phyloP scores from a whole-genome alignment of 305 asterid genomes.

The Petunia hybrid region DNA sequence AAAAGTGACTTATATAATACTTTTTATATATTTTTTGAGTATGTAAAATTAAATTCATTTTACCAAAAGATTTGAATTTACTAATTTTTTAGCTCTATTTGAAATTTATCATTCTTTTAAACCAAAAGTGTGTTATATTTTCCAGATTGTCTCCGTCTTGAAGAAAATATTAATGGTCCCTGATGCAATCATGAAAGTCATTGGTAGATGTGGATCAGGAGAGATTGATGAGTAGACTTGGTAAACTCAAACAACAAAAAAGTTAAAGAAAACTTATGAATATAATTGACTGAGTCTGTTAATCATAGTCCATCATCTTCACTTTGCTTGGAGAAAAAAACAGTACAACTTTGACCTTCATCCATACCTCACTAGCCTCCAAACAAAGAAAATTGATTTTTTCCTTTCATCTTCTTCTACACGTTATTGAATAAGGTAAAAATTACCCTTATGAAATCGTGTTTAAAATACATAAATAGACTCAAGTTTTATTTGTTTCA shows the following conservation, averaged over 20 bases:
- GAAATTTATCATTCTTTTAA: not conserved
- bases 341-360: not conserved
- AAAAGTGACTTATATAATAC: too few relatives aligned
- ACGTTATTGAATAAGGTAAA: not conserved
- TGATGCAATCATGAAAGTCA: conserved; percentile 50
- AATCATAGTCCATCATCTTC: not conserved
- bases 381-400: not conserved
- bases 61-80: not conserved
- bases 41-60: too few relatives aligned
- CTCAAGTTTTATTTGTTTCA: not conserved
- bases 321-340: not conserved
- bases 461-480: not conserved
- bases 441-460: not conserved
- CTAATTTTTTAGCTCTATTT: not conserved
- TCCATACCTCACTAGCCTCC: conserved; percentile 28
- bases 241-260: conserved; percentile 37
- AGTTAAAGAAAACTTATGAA: not conserved
- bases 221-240: conserved; percentile 51
- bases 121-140: conserved; percentile 1
- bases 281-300: not conserved
- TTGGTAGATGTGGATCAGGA: conserved; percentile 39
- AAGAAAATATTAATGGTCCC: conserved; percentile 41
- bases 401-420: not conserved
- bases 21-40: too few relatives aligned
- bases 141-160: conserved; percentile 27